Percentiles rank a stretch among this genome's conserved stretches.
phyloP scores from a whole-genome alignment of 768 basidiomycete genomes.

The Erythrobasidium yunnanense region DNA sequence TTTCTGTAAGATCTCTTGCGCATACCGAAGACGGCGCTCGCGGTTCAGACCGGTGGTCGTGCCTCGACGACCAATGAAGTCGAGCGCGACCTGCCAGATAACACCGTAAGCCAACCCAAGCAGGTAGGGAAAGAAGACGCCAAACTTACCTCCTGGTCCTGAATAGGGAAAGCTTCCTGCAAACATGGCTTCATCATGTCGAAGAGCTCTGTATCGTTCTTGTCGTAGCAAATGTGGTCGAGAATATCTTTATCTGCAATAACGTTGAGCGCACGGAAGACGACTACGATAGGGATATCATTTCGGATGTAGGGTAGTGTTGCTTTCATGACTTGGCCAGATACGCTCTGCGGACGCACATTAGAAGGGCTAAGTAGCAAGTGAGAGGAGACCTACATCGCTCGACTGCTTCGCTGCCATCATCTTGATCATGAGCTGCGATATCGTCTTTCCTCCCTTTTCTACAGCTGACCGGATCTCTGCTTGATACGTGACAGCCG shows the following conservation, averaged over 20 bases:
- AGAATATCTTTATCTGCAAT: conserved; percentile 95
- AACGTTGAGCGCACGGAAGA: conserved; percentile 93
- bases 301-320: conserved; percentile 96
- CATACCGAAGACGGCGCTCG: conserved; percentile 86
- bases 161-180: conserved; percentile 95
- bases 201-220: conserved; percentile 87
- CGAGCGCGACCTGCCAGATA: conserved; percentile 55
- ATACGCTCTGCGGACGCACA: background rate
- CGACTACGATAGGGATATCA: conserved; percentile 96
- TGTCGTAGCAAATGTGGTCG: conserved; percentile 96
- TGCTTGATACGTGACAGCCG: conserved; percentile 86
- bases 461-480: conserved; percentile 96
- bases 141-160: conserved; percentile 70
- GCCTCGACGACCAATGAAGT: conserved; percentile 97
- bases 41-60: conserved; percentile 83
- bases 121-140: background rate
- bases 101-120: background rate
- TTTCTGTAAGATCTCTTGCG: conserved; percentile 94
- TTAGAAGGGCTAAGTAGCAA: no score
- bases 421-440: conserved; percentile 96
- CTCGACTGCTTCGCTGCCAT: conserved; percentile 47
- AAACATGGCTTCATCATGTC: conserved; percentile 98
- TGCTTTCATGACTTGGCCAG: conserved; percentile 78
- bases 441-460: conserved; percentile 94
- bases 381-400: conserved; percentile 40